Evolutionary conservation across 192 early-diverging fungal species (phyloP).

Genomic region (Coemansia interrupta): DNA sequence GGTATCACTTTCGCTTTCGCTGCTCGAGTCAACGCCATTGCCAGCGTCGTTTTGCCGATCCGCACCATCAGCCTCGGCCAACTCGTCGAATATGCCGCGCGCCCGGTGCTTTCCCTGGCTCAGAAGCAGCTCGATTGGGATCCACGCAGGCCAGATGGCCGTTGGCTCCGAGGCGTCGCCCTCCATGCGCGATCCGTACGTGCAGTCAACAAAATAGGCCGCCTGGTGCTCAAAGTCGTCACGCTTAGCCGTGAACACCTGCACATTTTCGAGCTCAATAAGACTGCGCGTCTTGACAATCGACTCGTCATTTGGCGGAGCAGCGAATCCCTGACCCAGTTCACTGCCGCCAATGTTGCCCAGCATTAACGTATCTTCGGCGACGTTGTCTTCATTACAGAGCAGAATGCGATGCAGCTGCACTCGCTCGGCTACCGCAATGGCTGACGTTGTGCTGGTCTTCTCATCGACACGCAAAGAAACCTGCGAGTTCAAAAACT

Average conservation of each 20-base stretch:
- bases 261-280: conserved; percentile 52
- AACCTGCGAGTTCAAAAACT: conserved; percentile 56
- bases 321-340: neutral
- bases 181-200: conserved; percentile 35
- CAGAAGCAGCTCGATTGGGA: conserved; percentile 56
- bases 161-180: conserved; percentile 25
- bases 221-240: conserved; percentile 44
- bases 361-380: neutral
- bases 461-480: conserved; percentile 49
- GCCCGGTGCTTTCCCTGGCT: conserved; percentile 35
- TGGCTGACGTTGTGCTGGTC: conserved; percentile 36
- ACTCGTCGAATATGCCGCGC: conserved; percentile 44
- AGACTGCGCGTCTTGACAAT: conserved; percentile 55
- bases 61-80: conserved; percentile 9
- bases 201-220: conserved; percentile 51
- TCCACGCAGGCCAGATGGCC: conserved; percentile 55
- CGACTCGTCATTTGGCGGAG: conserved; percentile 43
- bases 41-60: neutral
- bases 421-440: conserved; percentile 46
- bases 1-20: conserved; percentile 6
- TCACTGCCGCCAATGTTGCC: neutral
- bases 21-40: neutral
- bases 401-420: conserved; percentile 45
- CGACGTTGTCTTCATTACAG: conserved; percentile 26
- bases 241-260: conserved; percentile 49